Base-by-base conservation (phyloP, 768 basidiomycete species). In the Cystobasidiopsis lactophilus region DNA sequence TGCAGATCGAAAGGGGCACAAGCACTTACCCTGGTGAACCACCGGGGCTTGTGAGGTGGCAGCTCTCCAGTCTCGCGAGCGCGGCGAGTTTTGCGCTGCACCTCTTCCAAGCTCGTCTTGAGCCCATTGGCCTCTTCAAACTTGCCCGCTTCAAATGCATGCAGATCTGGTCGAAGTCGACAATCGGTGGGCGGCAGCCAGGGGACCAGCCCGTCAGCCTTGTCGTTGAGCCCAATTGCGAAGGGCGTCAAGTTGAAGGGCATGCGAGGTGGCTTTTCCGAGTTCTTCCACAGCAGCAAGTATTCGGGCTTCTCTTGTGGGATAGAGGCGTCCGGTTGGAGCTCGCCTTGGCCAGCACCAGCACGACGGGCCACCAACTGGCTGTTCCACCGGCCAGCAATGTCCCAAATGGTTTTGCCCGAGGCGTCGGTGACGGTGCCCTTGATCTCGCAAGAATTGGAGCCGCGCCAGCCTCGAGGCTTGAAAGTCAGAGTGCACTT, bases 241-340 rank as follows among this genome's bases (percentile, higher is more conserved):
- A 80, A 96, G 0, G 88, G 89, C 0, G 89, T 91, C 21, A 96
- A 74, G 66, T 93, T 93, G 72, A 95, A 96, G 0, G 89, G 91
- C 58, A 57, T 56, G 11, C 80, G 77, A 0, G 72, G 73, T 1
- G 71, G 69, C 63, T 93, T 93, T 52, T 77, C 76, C 21, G 85
- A 85, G 67, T 95, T 96, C 55, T 83, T 73, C 89, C 89, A 96
- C 2, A 95, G 74, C 0, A 91, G 72, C 54, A 88, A 74, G 66
- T 82, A 83, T 61, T 85, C 80, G 14, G 75, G 75, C 39, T 74
- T 66, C 47, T 68, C 68, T 14, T 70, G 66, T 13, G 63, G 62
- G 43, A 84, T 67, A 2, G 73, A 62, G 27, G 78, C 74, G 59
- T 89, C 85, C 0, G 86, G 86, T 51, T 79, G 73, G 13, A 86